Evolutionary conservation across 2,329 filamentous ascomycete species (phyloP), one percentile per base, ranked within the genome.

Genomic region (Colletotrichum limetticola): DNA sequence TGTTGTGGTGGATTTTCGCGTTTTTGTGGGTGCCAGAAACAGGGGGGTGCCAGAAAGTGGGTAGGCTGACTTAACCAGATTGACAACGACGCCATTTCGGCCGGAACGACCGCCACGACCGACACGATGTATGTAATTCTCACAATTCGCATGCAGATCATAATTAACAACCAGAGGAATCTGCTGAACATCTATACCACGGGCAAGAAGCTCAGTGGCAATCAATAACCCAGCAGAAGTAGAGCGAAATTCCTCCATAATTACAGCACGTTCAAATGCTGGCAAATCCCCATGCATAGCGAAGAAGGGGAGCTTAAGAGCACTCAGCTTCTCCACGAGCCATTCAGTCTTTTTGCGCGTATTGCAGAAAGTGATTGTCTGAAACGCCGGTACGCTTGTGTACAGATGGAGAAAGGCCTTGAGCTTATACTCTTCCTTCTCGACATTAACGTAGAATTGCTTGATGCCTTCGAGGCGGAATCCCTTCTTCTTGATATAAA

Each of bases 271-370:
- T 90, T 98, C 95, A 81, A 87, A 88, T 89, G 98, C 95, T 86
- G 98, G 95, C 97, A 99, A 99, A 83, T 99, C 97, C 85, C 97
- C 97, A 90, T 99, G 97, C 97, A 99, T 98, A 87, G 96, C 95
- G 52, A 95, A 98, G 84, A 99, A 97, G 76, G 97, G 98, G 90
- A 99, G 98, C 88, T 99, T 96, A 89, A 95, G 95, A 80, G 94
- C 94, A 80, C 95, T 97, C 84, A 99, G 95, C 92, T 98, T 98
- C 88, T 98, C 96, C 78, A 97, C 98, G 80, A 99, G 93, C 97
- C 97, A 99, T 90, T 99, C 97, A 82, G 99, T 97, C 95, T 99
- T 99, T 91, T 96, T 94, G 86, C 97, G 94, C 83, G 97, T 99
- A 93, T 99, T 99, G 92, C 97, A 99, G 94, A 99, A 99, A 88